These are phyloP conservation scores for Pelargonium fulgidum DNA, from an alignment of 441 rosid species.

Conservation along the genomic window DNA sequence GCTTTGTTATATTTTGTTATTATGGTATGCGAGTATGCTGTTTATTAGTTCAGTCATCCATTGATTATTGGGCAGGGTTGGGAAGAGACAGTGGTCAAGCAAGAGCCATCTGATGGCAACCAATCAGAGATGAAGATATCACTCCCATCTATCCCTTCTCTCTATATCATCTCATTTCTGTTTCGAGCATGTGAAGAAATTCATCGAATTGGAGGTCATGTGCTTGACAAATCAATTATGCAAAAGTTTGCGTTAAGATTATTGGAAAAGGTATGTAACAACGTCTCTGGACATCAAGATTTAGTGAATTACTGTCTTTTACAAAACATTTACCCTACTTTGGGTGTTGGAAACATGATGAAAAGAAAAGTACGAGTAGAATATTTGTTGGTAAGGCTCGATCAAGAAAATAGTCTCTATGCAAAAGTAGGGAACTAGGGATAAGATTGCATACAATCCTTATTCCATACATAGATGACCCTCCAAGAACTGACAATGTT, in stretches of 20 bases:
- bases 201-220: conserved; percentile 97
- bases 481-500: too few species aligned
- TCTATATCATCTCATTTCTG: conserved; percentile 72
- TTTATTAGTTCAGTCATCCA: conserved; percentile 23
- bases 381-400: background rate
- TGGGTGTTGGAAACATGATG: background rate
- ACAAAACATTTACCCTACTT: background rate
- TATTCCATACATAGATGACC: too few species aligned
- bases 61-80: conserved; percentile 64
- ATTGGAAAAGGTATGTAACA: conserved; percentile 60
- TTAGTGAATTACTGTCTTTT: background rate
- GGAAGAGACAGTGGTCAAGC: conserved; percentile 91
- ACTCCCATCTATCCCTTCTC: conserved; percentile 94
- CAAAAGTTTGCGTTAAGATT: conserved; percentile 68
- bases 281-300: conserved; percentile 17
- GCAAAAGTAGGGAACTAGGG: too few species aligned
- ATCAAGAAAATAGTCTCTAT: too few species aligned
- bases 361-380: background rate
- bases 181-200: conserved; percentile 95
- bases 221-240: conserved; percentile 77
- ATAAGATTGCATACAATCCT: too few species aligned
- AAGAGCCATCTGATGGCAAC: conserved; percentile 62
- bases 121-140: conserved; percentile 79
- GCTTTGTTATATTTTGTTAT: conserved; percentile 8
- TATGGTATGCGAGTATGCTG: background rate